Percentiles rank a stretch among this genome's conserved stretches.
Conservation (phyloP, 2,329 filamentous ascomycete species). For the Dactylonectria estremocensis region DNA sequence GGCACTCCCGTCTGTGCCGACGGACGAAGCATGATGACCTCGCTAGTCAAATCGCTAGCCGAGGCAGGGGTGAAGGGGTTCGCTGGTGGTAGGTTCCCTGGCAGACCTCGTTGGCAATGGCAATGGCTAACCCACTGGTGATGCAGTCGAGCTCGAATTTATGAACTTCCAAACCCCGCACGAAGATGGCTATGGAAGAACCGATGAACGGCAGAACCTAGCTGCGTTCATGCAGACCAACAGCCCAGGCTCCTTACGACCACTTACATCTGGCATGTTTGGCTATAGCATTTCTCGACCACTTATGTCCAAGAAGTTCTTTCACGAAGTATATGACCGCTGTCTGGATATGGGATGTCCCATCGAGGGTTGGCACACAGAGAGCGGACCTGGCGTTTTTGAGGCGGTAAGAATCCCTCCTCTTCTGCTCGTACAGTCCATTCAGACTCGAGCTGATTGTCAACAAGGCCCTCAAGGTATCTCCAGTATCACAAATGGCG, state of each 20-base stretch:
- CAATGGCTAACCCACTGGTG: no score
- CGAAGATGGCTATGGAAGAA: constrained; percentile 48
- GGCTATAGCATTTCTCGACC: constrained; percentile 85
- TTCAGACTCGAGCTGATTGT: neutral
- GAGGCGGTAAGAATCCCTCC: constrained; percentile 43
- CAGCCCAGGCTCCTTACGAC: constrained; percentile 73
- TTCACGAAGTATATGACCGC: constrained; percentile 81
- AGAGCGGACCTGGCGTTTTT: constrained; percentile 78
- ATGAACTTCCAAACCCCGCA: constrained; percentile 56
- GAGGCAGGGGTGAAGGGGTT: constrained; percentile 77
- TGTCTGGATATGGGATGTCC: constrained; percentile 80
- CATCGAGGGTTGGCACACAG: constrained; percentile 88
- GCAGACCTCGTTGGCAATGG: no score
- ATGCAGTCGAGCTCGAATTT: constrained; percentile 83
- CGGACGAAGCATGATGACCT: constrained; percentile 77
- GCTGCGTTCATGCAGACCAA: constrained; percentile 77
- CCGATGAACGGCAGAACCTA: constrained; percentile 67
- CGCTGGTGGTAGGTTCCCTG: constrained; percentile 76
- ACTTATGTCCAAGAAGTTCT: constrained; percentile 86
- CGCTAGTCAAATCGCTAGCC: constrained; percentile 72
- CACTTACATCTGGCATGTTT: constrained; percentile 86
- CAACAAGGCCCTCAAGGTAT: constrained; percentile 11
- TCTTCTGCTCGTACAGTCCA: neutral
- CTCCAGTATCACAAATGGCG: constrained; percentile 62
- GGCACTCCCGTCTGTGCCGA: constrained; percentile 80